phyloP scores from a whole-genome alignment of 2,329 filamentous ascomycete species.

The Capronia americana region DNA sequence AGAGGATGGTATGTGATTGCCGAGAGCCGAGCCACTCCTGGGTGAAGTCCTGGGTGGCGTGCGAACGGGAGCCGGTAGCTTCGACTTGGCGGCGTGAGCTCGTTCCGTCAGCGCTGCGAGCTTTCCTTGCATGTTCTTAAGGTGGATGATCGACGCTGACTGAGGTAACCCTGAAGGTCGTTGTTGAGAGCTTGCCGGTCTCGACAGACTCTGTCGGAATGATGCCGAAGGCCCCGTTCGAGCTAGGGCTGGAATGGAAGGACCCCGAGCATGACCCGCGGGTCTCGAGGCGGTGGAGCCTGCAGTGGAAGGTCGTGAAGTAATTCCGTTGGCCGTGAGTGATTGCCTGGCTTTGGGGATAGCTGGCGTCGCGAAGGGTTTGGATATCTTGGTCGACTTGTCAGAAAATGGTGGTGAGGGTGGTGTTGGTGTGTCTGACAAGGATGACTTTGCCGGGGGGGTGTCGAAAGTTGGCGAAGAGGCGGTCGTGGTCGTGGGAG shows the following conservation, averaged over 20 bases:
- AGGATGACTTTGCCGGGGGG: slow-evolving; percentile 74
- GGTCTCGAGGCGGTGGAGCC: slow-evolving; percentile 46
- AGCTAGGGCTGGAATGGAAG: slow-evolving; percentile 63
- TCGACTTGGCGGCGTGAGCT: slow-evolving; percentile 88
- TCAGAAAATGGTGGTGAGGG: slow-evolving; percentile 95
- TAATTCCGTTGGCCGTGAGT: slow-evolving; percentile 55
- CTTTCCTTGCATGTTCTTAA: slow-evolving; percentile 90
- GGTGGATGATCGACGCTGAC: slow-evolving; percentile 83
- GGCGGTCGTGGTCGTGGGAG: slow-evolving; percentile 78
- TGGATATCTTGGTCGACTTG: slow-evolving; percentile 62
- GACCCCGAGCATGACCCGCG: slow-evolving; percentile 59
- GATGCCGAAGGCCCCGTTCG: slow-evolving; percentile 54
- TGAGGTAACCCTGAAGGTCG: slow-evolving; percentile 55
- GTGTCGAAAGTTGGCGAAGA: slow-evolving; percentile 91
- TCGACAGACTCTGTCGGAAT: slow-evolving; percentile 47
- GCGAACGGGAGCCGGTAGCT: slow-evolving; percentile 78
- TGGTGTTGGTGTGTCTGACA: slow-evolving; percentile 76
- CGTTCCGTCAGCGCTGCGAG: slow-evolving; percentile 96
- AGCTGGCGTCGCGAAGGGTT: slow-evolving; percentile 60
- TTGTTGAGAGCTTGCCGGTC: slow-evolving; percentile 33
- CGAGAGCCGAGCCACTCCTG: slow-evolving; percentile 60
- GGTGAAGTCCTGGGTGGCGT: slow-evolving; percentile 85
- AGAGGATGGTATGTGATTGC: slow-evolving; percentile 59
- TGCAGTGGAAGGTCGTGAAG: slow-evolving; percentile 60
- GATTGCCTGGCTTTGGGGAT: slow-evolving; percentile 51